Evolutionary conservation across 2,329 filamentous ascomycete genomes (phyloP).

Genomic region (Penicillium janthinellum): DNA sequence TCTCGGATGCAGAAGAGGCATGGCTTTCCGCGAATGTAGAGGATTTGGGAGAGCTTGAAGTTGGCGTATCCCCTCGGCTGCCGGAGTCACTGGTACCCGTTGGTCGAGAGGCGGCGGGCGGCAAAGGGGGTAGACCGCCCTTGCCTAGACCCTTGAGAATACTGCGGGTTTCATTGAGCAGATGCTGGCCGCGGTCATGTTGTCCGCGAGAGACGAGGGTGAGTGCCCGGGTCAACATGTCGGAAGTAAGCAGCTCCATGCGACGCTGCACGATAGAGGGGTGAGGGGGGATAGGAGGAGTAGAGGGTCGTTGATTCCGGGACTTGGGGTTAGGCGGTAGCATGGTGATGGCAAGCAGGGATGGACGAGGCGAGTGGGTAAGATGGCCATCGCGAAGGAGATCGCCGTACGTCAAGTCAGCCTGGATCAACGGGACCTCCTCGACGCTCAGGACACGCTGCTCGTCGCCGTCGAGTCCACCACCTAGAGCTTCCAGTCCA

Average conservation of each 20-base stretch:
- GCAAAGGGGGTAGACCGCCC: conserved; percentile 87
- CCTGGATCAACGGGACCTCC: conserved; percentile 92
- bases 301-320: conserved; percentile 57
- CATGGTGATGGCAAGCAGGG: conserved; percentile 93
- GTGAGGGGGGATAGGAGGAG: conserved; percentile 89
- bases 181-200: conserved; percentile 88
- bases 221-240: conserved; percentile 92
- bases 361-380: conserved; percentile 84
- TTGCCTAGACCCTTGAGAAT: conserved; percentile 96
- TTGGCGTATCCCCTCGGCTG: conserved; percentile 42
- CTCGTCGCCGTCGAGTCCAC: conserved; percentile 82
- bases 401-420: conserved; percentile 90
- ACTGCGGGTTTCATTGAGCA: conserved; percentile 88
- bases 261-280: conserved; percentile 92
- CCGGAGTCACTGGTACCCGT: conserved; percentile 49
- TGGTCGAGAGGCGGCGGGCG: conserved; percentile 51
- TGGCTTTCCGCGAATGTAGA: conserved; percentile 38
- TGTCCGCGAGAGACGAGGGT: conserved; percentile 89
- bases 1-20: conserved; percentile 38
- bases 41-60: conserved; percentile 42
- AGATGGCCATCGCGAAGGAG: conserved; percentile 85
- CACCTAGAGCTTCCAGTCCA: conserved; percentile 88
- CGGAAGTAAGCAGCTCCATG: conserved; percentile 96
- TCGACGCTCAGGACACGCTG: conserved; percentile 83
- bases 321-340: conserved; percentile 68